Evolutionary conservation across 2,329 filamentous ascomycete species (phyloP).

Genomic region (Ceratocystis alfenasii): DNA sequence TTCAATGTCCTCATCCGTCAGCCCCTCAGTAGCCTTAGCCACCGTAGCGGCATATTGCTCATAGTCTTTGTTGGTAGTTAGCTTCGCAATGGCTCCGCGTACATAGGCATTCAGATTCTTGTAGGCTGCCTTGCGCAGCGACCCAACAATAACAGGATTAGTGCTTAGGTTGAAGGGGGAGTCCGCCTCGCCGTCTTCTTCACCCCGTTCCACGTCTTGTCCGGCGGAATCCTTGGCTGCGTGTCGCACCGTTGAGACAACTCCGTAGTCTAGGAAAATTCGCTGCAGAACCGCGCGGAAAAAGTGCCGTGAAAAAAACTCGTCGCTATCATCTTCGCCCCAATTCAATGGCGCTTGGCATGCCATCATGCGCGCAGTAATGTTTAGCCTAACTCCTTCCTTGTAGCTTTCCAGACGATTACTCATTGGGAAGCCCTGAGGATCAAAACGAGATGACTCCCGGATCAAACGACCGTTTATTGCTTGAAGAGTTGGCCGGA

Average conservation of each 20-base stretch:
- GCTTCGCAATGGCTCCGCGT: constrained; percentile 65
- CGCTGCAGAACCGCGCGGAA: constrained; percentile 83
- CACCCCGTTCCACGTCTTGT: constrained; percentile 26
- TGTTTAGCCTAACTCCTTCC: constrained; percentile 70
- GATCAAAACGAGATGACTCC: constrained; percentile 64
- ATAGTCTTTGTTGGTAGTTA: constrained; percentile 48
- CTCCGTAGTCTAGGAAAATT: constrained; percentile 75
- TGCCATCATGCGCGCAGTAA: constrained; percentile 96
- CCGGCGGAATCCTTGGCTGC: constrained; percentile 13
- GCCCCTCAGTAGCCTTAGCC: constrained; percentile 48
- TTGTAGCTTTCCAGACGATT: constrained; percentile 49
- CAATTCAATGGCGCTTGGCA: constrained; percentile 92
- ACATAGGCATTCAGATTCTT: constrained; percentile 63
- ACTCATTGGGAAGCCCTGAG: constrained; percentile 91
- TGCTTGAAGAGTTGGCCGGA: constrained; percentile 56
- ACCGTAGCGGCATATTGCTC: constrained; percentile 50
- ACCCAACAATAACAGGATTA: constrained; percentile 75
- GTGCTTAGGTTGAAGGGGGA: constrained; percentile 48
- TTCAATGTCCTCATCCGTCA: constrained; percentile 65
- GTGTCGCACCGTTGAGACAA: constrained; percentile 52
- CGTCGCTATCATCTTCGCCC: constrained; percentile 66
- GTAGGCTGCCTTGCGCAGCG: constrained; percentile 70
- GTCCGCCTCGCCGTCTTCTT: constrained; percentile 23
- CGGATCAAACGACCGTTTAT: constrained; percentile 55
- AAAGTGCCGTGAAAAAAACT: constrained; percentile 87